phyloP scores from a whole-genome alignment of 1,139 yeast genomes.

The Sugiyamaella grinbergsii region DNA sequence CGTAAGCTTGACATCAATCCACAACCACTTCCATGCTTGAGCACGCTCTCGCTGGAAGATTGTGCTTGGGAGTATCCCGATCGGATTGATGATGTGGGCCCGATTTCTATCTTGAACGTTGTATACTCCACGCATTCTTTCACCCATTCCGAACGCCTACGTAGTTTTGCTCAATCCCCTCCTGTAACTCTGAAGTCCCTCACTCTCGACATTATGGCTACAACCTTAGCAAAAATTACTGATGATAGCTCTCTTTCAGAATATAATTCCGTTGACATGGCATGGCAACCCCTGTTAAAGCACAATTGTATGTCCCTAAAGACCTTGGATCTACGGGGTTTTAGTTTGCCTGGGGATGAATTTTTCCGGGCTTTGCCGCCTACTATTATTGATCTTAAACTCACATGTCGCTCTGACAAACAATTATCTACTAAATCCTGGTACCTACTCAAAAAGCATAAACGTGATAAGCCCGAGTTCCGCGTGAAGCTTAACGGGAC shows the following conservation, averaged over 20 bases:
- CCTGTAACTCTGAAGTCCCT: constrained; percentile 28
- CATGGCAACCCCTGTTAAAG: constrained; percentile 31
- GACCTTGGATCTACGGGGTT: constrained; percentile 30
- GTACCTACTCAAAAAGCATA: constrained; percentile 4
- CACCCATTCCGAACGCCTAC: constrained; percentile 28
- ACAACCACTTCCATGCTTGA: constrained; percentile 20
- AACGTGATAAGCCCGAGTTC: constrained; percentile 4
- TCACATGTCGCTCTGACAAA: constrained; percentile 15
- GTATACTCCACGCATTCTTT: constrained; percentile 29
- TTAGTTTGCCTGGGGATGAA: constrained; percentile 29
- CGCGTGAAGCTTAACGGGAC: constrained; percentile 12
- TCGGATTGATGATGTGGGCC: constrained; percentile 31
- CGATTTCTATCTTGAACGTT: constrained; percentile 26
- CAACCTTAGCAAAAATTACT: constrained; percentile 19
- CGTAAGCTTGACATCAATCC: constrained; percentile 14
- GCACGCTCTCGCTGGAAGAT: constrained; percentile 25
- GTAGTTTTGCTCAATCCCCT: constrained; percentile 30
- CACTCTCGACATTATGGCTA: constrained; percentile 25
- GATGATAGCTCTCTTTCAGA: constrained; percentile 13
- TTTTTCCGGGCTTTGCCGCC: constrained; percentile 28
- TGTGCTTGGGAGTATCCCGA: constrained; percentile 36
- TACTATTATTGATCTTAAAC: constrained; percentile 21
- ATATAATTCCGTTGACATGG: constrained; percentile 23
- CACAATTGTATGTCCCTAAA: constrained; percentile 25
- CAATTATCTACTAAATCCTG: constrained; percentile 20